Base-by-base conservation (phyloP, 768 basidiomycete species). In the Lentinula detonsa region DNA sequence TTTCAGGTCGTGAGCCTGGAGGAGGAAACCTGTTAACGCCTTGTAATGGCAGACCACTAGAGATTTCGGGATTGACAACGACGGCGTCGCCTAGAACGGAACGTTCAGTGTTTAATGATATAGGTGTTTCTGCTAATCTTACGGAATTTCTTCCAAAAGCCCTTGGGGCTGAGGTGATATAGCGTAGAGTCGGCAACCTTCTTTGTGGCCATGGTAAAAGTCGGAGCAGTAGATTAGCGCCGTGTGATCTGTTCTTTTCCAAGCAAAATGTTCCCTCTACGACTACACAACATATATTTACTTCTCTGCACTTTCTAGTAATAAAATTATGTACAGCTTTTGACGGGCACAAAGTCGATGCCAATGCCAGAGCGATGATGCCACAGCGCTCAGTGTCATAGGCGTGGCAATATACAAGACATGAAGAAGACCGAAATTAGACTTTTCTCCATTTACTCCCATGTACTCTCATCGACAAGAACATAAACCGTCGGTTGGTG, bases 141-240 rank as follows among this genome's bases (percentile, higher is more conserved):
- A 94, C 94, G 85, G 70, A 97, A 93, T 78, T 90, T 93, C 85
- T 95, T 96, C 95, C 95, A 96, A 72, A 96, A 95, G 8, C 95
- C 94, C 74, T 88, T 86, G 28, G 90, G 87, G 68, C 84, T 85
- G 67, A 93, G 83, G 71, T 97, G 95, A 74, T 97, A 97, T 49
- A 93, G 81, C 2, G 91, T 95, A 40, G 89, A 87, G 70, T 97
- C 93, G 65, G 93, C 91, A 33, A 81, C 85, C 75, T 86, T 92
- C 78, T 85, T 90, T 63, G 82, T 81, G 61, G 89, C 85, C 87
- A 90, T 90, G 15, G 31, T 15, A 16, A 7, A 16, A 51, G 13
- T 33, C 34, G 34, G 23, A 10, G 16, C 15, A 16, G 5, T 51
- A 28, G 33, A 51, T 48, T 18, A 23, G 46, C 46, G 46, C 46